phyloP scores from a whole-genome alignment of 1,139 yeast genomes.

The Saccharomyces uvarum region DNA sequence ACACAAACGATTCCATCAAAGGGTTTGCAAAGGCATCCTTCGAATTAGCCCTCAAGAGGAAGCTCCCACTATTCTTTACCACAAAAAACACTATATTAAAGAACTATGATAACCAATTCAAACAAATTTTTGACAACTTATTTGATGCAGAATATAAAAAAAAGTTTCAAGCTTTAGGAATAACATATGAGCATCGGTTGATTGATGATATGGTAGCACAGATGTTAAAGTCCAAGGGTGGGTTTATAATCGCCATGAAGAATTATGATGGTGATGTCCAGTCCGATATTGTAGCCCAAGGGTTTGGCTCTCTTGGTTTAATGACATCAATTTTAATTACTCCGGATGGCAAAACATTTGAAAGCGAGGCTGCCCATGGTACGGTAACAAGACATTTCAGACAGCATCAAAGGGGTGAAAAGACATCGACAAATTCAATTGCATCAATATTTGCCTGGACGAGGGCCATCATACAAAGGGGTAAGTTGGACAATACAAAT shows the following conservation, averaged over 20 bases:
- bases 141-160: constrained; percentile 62
- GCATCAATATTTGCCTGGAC: constrained; percentile 96
- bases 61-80: constrained; percentile 70
- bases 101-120: constrained; percentile 86
- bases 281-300: constrained; percentile 94
- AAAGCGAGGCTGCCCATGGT: constrained; percentile 95
- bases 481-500: constrained; percentile 74
- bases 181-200: constrained; percentile 91
- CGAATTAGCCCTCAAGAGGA: constrained; percentile 72
- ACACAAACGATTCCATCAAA: constrained; percentile 79
- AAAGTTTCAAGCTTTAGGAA: constrained; percentile 63
- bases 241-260: constrained; percentile 87
- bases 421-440: constrained; percentile 94
- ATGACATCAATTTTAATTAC: constrained; percentile 92
- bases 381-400: constrained; percentile 93
- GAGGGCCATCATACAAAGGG: constrained; percentile 83
- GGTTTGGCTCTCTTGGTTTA: constrained; percentile 88
- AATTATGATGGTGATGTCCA: constrained; percentile 96
- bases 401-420: constrained; percentile 88
- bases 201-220: constrained; percentile 98
- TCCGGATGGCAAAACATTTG: constrained; percentile 91
- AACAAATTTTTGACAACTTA: constrained; percentile 78
- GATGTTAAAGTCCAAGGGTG: constrained; percentile 91
- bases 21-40: constrained; percentile 90
- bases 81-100: constrained; percentile 91